phyloP scores from a whole-genome alignment of 805 yeast genomes.

The Maudiozyma barnettii region DNA sequence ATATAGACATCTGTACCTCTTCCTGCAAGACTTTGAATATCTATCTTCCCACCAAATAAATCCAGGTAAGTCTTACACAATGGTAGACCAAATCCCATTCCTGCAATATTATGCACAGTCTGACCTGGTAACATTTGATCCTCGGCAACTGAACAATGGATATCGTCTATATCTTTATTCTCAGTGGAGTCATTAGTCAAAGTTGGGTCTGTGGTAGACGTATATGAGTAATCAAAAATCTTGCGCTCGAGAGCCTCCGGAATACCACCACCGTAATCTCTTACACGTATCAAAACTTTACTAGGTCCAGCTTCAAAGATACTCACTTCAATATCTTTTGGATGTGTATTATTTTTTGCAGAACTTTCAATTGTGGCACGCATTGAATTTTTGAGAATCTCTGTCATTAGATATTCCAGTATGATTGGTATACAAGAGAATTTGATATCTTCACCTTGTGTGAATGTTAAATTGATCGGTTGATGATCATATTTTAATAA shows the following conservation, averaged over 20 bases:
- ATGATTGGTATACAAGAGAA: constrained; percentile 85
- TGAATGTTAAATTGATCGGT: constrained; percentile 33
- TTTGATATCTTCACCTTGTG: constrained; percentile 44
- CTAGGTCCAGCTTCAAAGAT: constrained; percentile 23
- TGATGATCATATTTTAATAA: constrained; percentile 72
- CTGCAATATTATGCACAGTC: constrained; percentile 67
- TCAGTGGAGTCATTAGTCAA: neutral
- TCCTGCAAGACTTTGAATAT: constrained; percentile 62
- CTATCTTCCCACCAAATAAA: constrained; percentile 60
- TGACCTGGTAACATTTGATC: constrained; percentile 56
- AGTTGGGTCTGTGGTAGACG: constrained; percentile 36
- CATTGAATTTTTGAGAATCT: constrained; percentile 76
- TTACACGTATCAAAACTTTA: constrained; percentile 61
- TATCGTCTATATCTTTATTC: neutral
- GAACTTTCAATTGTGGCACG: constrained; percentile 70
- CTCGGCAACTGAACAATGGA: neutral
- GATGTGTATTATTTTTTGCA: constrained; percentile 2
- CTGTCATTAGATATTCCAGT: constrained; percentile 79
- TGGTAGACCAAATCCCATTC: constrained; percentile 95
- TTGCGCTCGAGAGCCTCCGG: constrained; percentile 52
- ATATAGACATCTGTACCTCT: constrained; percentile 74
- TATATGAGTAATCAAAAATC: constrained; percentile 78
- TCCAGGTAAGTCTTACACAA: constrained; percentile 67
- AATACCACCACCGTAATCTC: constrained; percentile 89
- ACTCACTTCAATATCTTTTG: constrained; percentile 20